These are phyloP conservation scores for Sporopachydermia cereana DNA, from an alignment of 1,139 yeast species.

Conservation along the genomic window DNA sequence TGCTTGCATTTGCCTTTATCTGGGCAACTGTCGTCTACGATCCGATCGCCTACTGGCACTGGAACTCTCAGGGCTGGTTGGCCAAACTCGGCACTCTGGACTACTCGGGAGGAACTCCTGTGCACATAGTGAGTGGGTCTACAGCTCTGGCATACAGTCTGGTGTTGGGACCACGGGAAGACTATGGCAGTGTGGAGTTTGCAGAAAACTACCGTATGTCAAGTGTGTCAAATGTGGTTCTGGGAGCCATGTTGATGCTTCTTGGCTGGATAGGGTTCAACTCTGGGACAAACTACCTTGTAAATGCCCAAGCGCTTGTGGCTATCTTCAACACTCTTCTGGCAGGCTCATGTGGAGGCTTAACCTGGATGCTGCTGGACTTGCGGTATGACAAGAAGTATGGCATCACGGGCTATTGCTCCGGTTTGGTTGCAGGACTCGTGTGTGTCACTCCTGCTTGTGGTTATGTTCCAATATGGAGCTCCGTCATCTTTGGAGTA, in stretches of 20 bases:
- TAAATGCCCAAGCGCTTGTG: slow-evolving; percentile 36
- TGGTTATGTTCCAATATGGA: slow-evolving; percentile 26
- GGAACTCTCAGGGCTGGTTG: slow-evolving; percentile 53
- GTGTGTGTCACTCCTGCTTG: slow-evolving; percentile 30
- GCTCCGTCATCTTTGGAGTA: slow-evolving; percentile 24
- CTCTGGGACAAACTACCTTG: slow-evolving; percentile 64
- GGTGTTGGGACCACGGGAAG: slow-evolving; percentile 37
- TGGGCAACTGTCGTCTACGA: slow-evolving; percentile 52
- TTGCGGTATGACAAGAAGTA: slow-evolving; percentile 19
- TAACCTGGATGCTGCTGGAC: slow-evolving; percentile 24
- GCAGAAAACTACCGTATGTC: slow-evolving; percentile 20
- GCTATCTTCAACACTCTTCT: slow-evolving; percentile 23
- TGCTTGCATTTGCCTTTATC: slow-evolving; percentile 37
- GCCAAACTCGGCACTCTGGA: slow-evolving; percentile 38
- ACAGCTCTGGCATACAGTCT: slow-evolving; percentile 50
- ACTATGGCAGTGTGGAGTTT: slow-evolving; percentile 13
- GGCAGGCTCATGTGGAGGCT: slow-evolving; percentile 24
- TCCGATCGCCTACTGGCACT: slow-evolving; percentile 56
- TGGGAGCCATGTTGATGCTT: slow-evolving; percentile 47
- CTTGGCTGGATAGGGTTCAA: slow-evolving; percentile 88
- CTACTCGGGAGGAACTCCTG: slow-evolving; percentile 56
- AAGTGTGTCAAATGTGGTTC: slow-evolving; percentile 27
- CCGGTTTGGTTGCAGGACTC: slow-evolving; percentile 29
- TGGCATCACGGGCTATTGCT: slow-evolving; percentile 27
- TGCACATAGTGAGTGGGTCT: slow-evolving; percentile 51